Evolutionary conservation across 352 stramenopile genomes (phyloP).

Genomic region (Phytophthora litchii): DNA sequence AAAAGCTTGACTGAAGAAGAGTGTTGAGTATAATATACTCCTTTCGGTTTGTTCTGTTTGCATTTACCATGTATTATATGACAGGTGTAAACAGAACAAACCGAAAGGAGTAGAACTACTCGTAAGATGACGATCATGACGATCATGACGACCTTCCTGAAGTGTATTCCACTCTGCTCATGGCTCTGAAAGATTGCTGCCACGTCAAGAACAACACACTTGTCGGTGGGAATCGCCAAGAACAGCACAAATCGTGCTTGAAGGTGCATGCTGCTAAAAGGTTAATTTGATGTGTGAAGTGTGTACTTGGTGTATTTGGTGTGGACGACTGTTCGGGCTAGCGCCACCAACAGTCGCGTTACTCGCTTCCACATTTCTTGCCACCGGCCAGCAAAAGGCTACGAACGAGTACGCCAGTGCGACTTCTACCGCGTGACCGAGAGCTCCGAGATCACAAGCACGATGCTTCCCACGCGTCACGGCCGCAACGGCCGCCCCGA

Average conservation of each 20-base stretch:
- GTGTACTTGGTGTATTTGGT: constrained; percentile 19
- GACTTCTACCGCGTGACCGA: constrained; percentile 16
- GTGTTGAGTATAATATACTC: no score
- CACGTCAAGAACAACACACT: no score
- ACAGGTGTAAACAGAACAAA: constrained; percentile 3
- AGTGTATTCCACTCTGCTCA: constrained; percentile 1
- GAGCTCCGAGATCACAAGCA: constrained; percentile 6
- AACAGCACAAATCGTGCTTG: no score
- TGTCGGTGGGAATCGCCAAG: no score
- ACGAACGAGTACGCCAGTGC: constrained; percentile 21
- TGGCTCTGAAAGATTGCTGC: background rate
- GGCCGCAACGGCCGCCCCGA: constrained; percentile 45
- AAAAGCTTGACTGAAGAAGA: no score
- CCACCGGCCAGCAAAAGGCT: constrained; percentile 3
- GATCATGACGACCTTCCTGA: constrained; percentile 19
- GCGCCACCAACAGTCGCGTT: constrained; percentile 6
- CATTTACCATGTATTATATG: background rate
- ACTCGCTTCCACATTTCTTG: constrained; percentile 8
- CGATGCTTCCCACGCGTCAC: constrained; percentile 46
- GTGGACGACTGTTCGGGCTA: constrained; percentile 17
- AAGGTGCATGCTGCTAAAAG: no score
- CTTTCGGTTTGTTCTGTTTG: no score
- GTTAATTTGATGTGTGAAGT: background rate
- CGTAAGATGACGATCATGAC: constrained; percentile 16
- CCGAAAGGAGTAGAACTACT: background rate